Evolutionary conservation across 768 basidiomycete genomes (phyloP).

Genomic region (Brasilioporus rufonigricans): DNA sequence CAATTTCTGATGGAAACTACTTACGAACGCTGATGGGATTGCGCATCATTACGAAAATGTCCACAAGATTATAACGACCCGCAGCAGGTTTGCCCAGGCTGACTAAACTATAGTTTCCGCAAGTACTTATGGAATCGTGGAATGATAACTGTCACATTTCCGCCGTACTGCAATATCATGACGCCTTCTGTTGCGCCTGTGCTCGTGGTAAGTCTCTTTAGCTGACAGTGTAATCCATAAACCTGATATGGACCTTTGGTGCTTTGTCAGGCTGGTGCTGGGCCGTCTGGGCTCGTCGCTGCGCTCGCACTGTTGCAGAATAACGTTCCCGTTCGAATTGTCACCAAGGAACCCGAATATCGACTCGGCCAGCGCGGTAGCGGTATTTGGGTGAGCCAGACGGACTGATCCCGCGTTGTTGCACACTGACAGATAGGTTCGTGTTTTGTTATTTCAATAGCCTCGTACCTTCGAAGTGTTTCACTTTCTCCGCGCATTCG

Average conservation of each 20-base stretch:
- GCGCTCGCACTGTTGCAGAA: constrained; percentile 25
- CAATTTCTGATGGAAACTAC: too few relatives aligned
- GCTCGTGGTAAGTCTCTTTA: constrained; percentile 16
- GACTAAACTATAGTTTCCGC: background rate
- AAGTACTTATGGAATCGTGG: background rate
- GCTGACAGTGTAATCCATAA: constrained; percentile 1
- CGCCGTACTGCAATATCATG: constrained; percentile 2
- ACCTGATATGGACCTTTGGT: too few relatives aligned
- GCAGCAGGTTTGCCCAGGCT: too few relatives aligned
- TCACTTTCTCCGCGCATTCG: constrained; percentile 37
- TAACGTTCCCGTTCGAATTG: constrained; percentile 49
- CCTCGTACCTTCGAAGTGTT: constrained; percentile 40
- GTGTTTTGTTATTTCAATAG: constrained; percentile 18
- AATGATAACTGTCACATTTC: too few relatives aligned
- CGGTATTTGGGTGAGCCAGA: constrained; percentile 36
- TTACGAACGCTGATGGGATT: too few relatives aligned
- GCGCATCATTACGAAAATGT: too few relatives aligned
- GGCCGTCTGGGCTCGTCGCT: too few relatives aligned
- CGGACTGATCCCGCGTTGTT: background rate
- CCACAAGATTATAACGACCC: too few relatives aligned
- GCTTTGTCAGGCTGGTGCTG: too few relatives aligned
- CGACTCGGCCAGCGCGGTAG: constrained; percentile 38
- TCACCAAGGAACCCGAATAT: constrained; percentile 42
- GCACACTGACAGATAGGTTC: too few relatives aligned
- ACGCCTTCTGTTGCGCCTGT: constrained; percentile 11